phyloP scores from a whole-genome alignment of 495 filamentous ascomycete species.

The Penicillium angulare region DNA sequence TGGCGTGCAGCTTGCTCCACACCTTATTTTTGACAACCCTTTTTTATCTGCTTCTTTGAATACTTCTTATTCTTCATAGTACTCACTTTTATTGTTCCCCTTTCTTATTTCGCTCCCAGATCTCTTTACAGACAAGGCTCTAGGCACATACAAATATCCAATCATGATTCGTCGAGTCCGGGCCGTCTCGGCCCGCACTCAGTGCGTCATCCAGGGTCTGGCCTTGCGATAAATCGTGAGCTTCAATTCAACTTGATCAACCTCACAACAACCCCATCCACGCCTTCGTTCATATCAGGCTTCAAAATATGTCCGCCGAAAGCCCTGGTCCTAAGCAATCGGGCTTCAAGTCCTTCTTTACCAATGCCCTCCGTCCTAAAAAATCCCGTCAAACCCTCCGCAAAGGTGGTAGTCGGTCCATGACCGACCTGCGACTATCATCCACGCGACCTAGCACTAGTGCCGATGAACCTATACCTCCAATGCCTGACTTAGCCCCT shows the following conservation, averaged over 20 bases:
- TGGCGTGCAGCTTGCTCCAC: too few species aligned
- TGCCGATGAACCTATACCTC: constrained; percentile 31
- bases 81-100: too few species aligned
- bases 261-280: neutral
- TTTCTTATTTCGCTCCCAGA: too few species aligned
- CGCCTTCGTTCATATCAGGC: neutral
- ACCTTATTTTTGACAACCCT: too few species aligned
- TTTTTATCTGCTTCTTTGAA: too few species aligned
- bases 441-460: constrained; percentile 16
- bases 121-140: too few species aligned
- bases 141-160: too few species aligned
- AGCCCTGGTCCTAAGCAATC: constrained; percentile 32
- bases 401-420: constrained; percentile 36
- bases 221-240: neutral
- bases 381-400: constrained; percentile 48
- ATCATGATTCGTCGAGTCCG: too few species aligned
- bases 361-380: constrained; percentile 41
- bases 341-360: constrained; percentile 34
- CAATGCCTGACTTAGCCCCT: constrained; percentile 37
- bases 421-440: constrained; percentile 29
- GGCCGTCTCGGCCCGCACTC: constrained; percentile 8
- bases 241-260: neutral
- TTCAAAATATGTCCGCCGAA: constrained; percentile 35
- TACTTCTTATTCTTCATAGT: too few species aligned
- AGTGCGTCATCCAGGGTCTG: constrained; percentile 1